Evolutionary conservation across 179 eudicot species (phyloP), one percentile per base, ranked within the genome.

Genomic region (Carnegiea gigantea): DNA sequence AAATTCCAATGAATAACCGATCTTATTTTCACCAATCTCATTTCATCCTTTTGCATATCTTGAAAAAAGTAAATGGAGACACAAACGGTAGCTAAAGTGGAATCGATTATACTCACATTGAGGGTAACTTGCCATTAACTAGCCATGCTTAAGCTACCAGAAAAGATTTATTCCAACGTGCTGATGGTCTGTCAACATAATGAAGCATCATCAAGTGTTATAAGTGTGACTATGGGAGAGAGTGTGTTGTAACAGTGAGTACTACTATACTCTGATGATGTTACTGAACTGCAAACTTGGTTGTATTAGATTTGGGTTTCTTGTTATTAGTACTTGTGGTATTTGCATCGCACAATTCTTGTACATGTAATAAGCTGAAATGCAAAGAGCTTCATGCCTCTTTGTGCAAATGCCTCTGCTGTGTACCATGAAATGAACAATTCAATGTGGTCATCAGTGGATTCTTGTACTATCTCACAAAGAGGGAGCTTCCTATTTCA

Each of bases 41-140:
- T 1, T 28, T 28, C 30, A 28, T 28, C 30, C 30, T 28, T 28
- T 28, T 28, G 30, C 30, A 28, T 1, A 28, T 28, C 30, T 28
- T 28, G 30, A 28, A 28, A 28, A 28, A 28, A 28, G 30, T 28
- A 28, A 28, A 28, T 28, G 1, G 30, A 28, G 30, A 28, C 30
- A 28, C 71, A 86, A 77, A 75, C 83, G 88, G 86, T 83, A 75
- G 71, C 44, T 60, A 17, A 73, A 59, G 49, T 21, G 14, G 46
- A 51, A 15, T 51, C 14, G 9, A 73, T 30, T 24, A 15, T 10
- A 23, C 67, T 38, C 70, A 49, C 28, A 75, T 51, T 78, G 49
- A 49, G 71, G 36, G 51, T 67, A 78, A 9, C 70, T 36, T n/a
- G 80, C 49, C 53, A 20, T 46, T 81, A 6, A 77, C 68, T 20